Evolutionary conservation across 208 protist genomes (phyloP), one percentile per base, ranked within the genome.

Genomic region (Acanthamoeba healyi): DNA sequence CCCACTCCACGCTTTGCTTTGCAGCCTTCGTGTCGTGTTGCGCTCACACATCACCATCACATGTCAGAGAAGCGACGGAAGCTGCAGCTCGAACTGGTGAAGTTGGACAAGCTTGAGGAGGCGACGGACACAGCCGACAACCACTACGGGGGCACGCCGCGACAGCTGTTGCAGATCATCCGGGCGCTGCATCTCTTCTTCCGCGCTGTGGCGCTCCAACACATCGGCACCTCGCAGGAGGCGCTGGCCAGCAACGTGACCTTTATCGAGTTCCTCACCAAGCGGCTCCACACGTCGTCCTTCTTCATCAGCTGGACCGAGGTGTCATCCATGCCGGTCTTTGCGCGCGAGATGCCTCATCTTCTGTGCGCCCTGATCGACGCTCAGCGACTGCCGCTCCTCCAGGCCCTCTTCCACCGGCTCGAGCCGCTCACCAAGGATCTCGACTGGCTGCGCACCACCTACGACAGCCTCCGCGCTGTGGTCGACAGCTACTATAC

Each of bases 161-260:
- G 70, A 17, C 77, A 86, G 77, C 77, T 86, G 77, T 24, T 86
- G 44, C 77, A 86, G 46, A 86, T 86, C 77, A 9, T 86, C 29
- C 77, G 77, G n/a, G 38, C 44, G 14, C 1, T 86, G 2, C 19
- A 40, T 12, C 42, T 36, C 44, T 86, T 86, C 77, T 58, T 86
- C 44, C 46, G 44, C 29, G 77, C 77, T n/a, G 46, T 86, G n/a
- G 22, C 29, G 29, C 44, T 42, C 3, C 77, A n/a, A 6, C 77
- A 86, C 9, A 24, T 86, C 44, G 46, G 77, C 77, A 58, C 77
- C 46, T 7, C 26, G 44, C 24, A 58, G n/a, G 77, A 86, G 24
- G 19, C 46, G 40, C 77, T 58, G n/a, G n/a, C 4, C 4, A 61
- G 77, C 77, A 61, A 38, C 77, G 77, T 58, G 26, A n/a, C 26